Base-by-base conservation (phyloP, 331 rosid genomes). In the Ulmus americana region DNA sequence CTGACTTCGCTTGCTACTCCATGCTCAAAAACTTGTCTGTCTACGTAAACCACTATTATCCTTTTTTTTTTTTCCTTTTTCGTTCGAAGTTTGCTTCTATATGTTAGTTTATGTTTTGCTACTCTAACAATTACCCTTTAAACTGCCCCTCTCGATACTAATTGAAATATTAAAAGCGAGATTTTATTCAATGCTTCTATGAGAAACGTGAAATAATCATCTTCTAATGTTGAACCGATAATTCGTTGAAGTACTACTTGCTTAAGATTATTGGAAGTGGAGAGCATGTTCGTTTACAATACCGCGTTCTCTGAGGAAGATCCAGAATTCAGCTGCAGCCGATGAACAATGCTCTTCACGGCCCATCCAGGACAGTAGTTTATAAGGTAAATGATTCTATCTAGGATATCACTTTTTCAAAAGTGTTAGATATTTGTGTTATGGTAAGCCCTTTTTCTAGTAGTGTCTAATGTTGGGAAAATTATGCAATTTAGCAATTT, bases 271-370 rank as follows among this genome's bases (percentile, higher is more conserved):
- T 89, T 70, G 97, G 74, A 73, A 85, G 80, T 0, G 97, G 95
- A 58, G 98, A 94, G 72, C 87, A 85, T 71, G 95, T 89, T 64
- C 90, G 97, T 42, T 71, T 94, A 80, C 97, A 94, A 69, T 94
- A 94, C 75, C 95, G 97, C 47, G 20, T 18, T 94, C 98, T 42
- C 95, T 94, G 46, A 69, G 98, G 74, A 94, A 94, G 85, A 80
- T 83, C 58, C 62, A 69, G 55, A 86, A 57, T 74, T 42, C 88
- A 10, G 70, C 76, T 20, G 67, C 65, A 10, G 51, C 63, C 5
- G 85, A 78, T 39, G 89, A 77, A 64, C 82, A 65, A 48, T 67
- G 81, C 55, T 77, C 80, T 54, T 60, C 77, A 11, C 88, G 79
- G 68, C 76, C 83, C 70, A 74, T 85, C 70, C 91, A 78, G 76